Evolutionary conservation across 2,329 filamentous ascomycete species (phyloP).

Genomic region (Microdochium paspali): DNA sequence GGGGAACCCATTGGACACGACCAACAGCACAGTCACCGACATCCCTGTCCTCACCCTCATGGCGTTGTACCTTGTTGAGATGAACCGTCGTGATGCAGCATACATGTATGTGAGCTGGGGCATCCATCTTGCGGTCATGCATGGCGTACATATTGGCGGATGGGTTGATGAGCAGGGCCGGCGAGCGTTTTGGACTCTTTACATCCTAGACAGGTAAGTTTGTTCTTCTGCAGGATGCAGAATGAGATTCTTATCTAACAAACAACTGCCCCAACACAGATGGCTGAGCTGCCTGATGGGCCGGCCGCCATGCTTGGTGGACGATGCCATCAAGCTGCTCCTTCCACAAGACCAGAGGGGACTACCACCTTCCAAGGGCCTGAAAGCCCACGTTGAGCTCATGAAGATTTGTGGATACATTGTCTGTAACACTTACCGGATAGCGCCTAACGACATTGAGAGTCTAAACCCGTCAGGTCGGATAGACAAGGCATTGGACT

Average conservation of each 20-base stretch:
- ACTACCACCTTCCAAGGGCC: constrained; percentile 32
- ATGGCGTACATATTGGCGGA: constrained; percentile 35
- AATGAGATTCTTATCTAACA: not conserved
- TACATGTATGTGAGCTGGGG: constrained; percentile 36
- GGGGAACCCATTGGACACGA: constrained; percentile 36
- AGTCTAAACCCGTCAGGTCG: constrained; percentile 16
- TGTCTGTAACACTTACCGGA: constrained; percentile 34
- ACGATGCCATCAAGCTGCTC: constrained; percentile 35
- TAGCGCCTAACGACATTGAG: constrained; percentile 20
- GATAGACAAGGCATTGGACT: constrained; percentile 27
- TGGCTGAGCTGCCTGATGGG: constrained; percentile 39
- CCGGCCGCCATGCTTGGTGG: constrained; percentile 33
- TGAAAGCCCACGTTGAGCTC: constrained; percentile 35
- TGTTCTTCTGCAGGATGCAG: no score
- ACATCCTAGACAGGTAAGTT: constrained; percentile 35
- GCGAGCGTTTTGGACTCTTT: constrained; percentile 42
- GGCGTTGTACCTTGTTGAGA: constrained; percentile 38
- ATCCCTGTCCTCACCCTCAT: constrained; percentile 35
- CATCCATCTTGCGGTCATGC: constrained; percentile 36
- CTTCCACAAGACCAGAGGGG: constrained; percentile 28
- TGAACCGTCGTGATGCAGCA: constrained; percentile 36
- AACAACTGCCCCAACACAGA: no score
- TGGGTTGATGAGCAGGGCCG: constrained; percentile 31
- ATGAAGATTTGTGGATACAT: constrained; percentile 37
- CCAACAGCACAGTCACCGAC: constrained; percentile 29